Evolutionary conservation across 768 basidiomycete species (phyloP).

Genomic region (Hygrocybe punicea): DNA sequence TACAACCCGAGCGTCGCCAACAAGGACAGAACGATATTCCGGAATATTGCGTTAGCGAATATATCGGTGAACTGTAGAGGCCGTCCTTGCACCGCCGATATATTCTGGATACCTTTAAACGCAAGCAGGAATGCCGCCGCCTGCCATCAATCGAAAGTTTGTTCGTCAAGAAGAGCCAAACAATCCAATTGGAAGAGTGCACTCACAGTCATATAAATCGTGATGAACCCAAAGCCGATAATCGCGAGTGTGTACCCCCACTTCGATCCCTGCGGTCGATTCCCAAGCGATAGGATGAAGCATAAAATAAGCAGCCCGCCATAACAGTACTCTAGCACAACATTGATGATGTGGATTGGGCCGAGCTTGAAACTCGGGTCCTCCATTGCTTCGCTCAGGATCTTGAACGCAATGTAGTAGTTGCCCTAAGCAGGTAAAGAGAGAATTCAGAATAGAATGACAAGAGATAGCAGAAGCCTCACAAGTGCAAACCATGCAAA

Average conservation of each 20-base stretch:
- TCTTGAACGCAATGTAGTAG: conserved; percentile 84
- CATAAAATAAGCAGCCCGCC: conserved; percentile 83
- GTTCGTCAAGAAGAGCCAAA: not conserved
- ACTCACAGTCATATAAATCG: conserved; percentile 92
- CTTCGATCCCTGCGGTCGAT: conserved; percentile 87
- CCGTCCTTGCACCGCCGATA: conserved; percentile 46
- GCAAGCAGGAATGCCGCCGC: conserved; percentile 78
- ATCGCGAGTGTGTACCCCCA: conserved; percentile 83
- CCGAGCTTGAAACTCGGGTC: conserved; percentile 53
- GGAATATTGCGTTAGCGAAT: conserved; percentile 76
- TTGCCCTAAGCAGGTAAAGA: conserved; percentile 55
- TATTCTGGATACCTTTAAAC: conserved; percentile 68
- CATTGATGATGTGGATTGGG: conserved; percentile 69
- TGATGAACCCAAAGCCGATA: conserved; percentile 84
- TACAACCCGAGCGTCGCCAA: conserved; percentile 89
- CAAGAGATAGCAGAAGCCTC: conserved; percentile 22
- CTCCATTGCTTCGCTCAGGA: conserved; percentile 74
- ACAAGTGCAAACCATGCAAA: conserved; percentile 91
- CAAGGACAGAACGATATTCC: conserved; percentile 82
- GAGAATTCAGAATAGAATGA: not conserved
- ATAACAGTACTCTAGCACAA: conserved; percentile 82
- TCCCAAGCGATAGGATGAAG: conserved; percentile 85
- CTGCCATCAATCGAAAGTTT: conserved; percentile 34
- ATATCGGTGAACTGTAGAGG: conserved; percentile 54
- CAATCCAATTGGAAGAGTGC: not conserved